These are phyloP conservation scores for Paxillus ammoniavirescens DNA, from an alignment of 768 basidiomycete genomes.

Conservation along the genomic window DNA sequence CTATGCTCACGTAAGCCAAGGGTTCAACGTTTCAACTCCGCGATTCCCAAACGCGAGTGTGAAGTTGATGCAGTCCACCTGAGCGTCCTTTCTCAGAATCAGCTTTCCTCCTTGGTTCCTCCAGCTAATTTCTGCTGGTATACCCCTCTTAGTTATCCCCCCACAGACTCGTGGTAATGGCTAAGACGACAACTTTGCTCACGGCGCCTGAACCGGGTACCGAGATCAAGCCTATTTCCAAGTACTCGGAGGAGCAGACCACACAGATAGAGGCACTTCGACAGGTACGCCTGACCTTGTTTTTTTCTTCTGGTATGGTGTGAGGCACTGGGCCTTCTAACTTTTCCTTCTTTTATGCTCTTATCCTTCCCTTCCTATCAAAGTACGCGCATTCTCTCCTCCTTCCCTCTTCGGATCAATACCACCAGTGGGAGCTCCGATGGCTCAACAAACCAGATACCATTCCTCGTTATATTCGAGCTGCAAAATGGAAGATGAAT, in stretches of 20 bases:
- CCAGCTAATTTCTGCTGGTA: not conserved
- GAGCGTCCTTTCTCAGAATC: not conserved
- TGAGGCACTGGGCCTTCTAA: no score
- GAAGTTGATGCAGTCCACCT: not conserved
- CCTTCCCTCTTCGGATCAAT: constrained; percentile 67
- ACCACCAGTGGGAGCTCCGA: constrained; percentile 72
- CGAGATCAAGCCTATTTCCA: constrained; percentile 49
- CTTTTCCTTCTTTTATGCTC: not conserved
- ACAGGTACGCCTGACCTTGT: constrained; percentile 43
- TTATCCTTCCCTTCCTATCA: not conserved
- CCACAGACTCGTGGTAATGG: constrained; percentile 26
- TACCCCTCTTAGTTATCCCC: not conserved
- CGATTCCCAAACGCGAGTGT: not conserved
- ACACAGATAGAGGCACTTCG: constrained; percentile 57
- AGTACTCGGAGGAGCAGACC: constrained; percentile 64
- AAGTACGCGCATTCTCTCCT: constrained; percentile 69
- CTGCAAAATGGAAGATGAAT: constrained; percentile 77
- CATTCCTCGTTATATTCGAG: constrained; percentile 72
- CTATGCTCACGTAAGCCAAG: not conserved
- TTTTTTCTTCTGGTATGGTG: no score
- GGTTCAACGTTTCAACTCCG: not conserved
- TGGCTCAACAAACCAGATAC: constrained; percentile 74
- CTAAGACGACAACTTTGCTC: constrained; percentile 46
- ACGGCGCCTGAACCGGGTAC: constrained; percentile 55
- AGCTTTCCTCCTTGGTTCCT: not conserved